Evolutionary conservation across 192 early-diverging fungal species (phyloP).

Genomic region (Coemansia sp.): DNA sequence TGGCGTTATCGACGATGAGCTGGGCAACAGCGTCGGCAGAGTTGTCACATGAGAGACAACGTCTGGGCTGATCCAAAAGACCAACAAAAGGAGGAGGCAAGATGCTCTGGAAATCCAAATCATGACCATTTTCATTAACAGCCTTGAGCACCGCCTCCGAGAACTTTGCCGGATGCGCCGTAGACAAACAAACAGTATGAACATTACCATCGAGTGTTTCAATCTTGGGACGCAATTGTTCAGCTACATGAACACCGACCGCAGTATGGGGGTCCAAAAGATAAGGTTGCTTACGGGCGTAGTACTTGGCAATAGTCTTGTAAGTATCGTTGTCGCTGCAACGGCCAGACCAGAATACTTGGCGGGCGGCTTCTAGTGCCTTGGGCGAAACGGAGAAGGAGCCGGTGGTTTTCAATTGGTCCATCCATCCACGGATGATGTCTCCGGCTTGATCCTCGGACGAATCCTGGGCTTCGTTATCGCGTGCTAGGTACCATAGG

Average conservation of each 20-base stretch:
- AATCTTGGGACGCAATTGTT: constrained; percentile 47
- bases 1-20: constrained; percentile 23
- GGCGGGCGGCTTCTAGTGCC: constrained; percentile 66
- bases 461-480: constrained; percentile 51
- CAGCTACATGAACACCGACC: constrained; percentile 87
- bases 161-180: constrained; percentile 97
- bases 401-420: constrained; percentile 67
- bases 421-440: constrained; percentile 76
- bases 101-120: constrained; percentile 62
- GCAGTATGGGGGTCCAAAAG: constrained; percentile 96
- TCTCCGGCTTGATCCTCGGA: constrained; percentile 59
- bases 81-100: constrained; percentile 71
- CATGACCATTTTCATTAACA: constrained; percentile 50
- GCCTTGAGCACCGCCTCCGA: constrained; percentile 86
- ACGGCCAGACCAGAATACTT: constrained; percentile 72
- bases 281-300: constrained; percentile 61
- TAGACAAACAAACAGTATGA: constrained; percentile 72
- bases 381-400: constrained; percentile 68
- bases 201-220: constrained; percentile 10
- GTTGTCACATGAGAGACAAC: constrained; percentile 57
- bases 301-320: constrained; percentile 75
- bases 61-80: constrained; percentile 69
- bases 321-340: constrained; percentile 76
- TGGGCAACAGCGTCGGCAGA: constrained; percentile 46
- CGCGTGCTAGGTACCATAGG: constrained; percentile 85